Percentiles rank a stretch among this genome's conserved stretches.
Evolutionary conservation across 441 rosid genomes (phyloP).

Genomic region (Rhodomyrtus psidioides): DNA sequence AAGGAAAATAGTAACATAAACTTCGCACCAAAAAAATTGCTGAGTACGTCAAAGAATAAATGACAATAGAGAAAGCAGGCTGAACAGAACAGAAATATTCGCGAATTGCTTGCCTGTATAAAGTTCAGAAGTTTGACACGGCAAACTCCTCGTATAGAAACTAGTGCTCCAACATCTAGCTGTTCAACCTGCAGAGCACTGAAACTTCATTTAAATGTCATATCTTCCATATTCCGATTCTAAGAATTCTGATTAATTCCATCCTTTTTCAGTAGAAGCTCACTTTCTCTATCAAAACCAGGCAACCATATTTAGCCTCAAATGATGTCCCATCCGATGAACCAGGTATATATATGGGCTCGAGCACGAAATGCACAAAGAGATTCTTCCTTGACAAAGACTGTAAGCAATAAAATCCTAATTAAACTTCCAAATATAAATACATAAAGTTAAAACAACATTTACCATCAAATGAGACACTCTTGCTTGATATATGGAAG

Average conservation of each 20-base stretch:
- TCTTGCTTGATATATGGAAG: not conserved
- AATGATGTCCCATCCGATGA: slow-evolving; percentile 58
- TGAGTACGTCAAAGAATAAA: not conserved
- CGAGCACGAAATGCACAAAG: slow-evolving; percentile 72
- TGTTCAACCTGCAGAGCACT: slow-evolving; percentile 41
- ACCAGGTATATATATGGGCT: slow-evolving; percentile 51
- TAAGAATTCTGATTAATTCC: not conserved
- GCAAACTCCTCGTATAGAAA: slow-evolving; percentile 59
- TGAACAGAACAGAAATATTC: not conserved
- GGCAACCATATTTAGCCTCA: slow-evolving; percentile 69
- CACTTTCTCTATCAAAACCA: slow-evolving; percentile 62
- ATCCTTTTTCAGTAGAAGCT: slow-evolving; percentile 6
- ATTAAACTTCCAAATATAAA: not conserved
- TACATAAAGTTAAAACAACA: not conserved
- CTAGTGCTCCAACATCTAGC: slow-evolving; percentile 64
- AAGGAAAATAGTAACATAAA: not conserved
- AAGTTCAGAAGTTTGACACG: slow-evolving; percentile 52
- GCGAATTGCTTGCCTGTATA: slow-evolving; percentile 31
- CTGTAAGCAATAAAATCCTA: slow-evolving; percentile 21
- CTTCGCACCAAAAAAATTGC: not conserved
- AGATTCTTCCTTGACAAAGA: slow-evolving; percentile 40
- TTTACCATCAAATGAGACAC: not conserved
- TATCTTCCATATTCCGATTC: not conserved
- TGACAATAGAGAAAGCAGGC: not conserved
- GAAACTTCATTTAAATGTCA: not conserved